Conservation (phyloP, 495 filamentous ascomycete species). For the Pyronema domesticum region DNA sequence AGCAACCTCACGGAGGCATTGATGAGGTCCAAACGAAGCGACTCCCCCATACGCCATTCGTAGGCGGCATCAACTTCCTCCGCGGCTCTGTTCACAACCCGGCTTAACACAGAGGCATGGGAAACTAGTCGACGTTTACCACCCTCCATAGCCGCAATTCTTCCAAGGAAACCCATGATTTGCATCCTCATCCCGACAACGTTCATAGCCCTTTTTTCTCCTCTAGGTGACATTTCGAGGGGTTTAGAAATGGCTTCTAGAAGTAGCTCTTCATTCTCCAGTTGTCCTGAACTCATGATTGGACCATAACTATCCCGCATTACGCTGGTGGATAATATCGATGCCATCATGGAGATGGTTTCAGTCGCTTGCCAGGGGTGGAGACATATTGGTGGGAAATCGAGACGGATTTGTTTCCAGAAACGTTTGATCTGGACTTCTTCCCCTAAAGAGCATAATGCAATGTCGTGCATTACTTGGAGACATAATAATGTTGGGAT, state of each 20-base stretch:
- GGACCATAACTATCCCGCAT: slow-evolving; percentile 41
- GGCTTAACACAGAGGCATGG: slow-evolving; percentile 38
- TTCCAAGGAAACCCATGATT: slow-evolving; percentile 38
- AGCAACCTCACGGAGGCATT: slow-evolving; percentile 46
- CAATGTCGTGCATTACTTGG: slow-evolving; percentile 38
- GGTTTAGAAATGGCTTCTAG: slow-evolving; percentile 44
- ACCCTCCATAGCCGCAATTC: slow-evolving; percentile 31
- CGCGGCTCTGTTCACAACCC: slow-evolving; percentile 44
- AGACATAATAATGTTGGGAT: slow-evolving; percentile 29
- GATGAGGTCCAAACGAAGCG: slow-evolving; percentile 31
- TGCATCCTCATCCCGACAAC: slow-evolving; percentile 40
- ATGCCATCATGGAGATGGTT: slow-evolving; percentile 40
- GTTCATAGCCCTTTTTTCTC: slow-evolving; percentile 29
- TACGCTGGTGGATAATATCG: slow-evolving; percentile 42
- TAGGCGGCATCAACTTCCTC: slow-evolving; percentile 47
- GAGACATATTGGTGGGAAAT: slow-evolving; percentile 48
- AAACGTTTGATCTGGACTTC: slow-evolving; percentile 27
- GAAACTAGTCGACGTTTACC: slow-evolving; percentile 36
- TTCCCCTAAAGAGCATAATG: slow-evolving; percentile 25
- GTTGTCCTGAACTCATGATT: slow-evolving; percentile 36
- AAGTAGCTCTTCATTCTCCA: slow-evolving; percentile 38
- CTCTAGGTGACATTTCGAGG: slow-evolving; percentile 37
- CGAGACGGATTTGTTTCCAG: slow-evolving; percentile 43
- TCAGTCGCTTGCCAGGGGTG: slow-evolving; percentile 36
- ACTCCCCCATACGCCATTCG: slow-evolving; percentile 26